Evolutionary conservation across 495 filamentous ascomycete genomes (phyloP), one percentile per base, ranked within the genome.

Genomic region (Aspergillus sclerotiicarbonarius): DNA sequence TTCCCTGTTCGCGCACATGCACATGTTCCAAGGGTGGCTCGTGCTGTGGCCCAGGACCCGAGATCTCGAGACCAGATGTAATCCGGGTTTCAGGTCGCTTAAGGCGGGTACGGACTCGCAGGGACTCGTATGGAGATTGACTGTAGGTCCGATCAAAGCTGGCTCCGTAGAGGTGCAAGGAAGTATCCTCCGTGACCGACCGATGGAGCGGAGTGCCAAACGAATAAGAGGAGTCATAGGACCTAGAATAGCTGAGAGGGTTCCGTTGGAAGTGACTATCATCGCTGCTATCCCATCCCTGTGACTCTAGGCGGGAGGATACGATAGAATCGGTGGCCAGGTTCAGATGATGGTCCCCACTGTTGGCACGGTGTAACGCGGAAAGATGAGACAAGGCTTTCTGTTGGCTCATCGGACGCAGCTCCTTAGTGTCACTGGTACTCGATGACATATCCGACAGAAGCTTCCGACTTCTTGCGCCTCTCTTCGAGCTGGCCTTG

Each of bases 91-190:
- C 58, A 6, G 62, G 32, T 16, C 53, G 50, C 41, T 55, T 35
- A 21, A 50, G 50, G 20, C 33, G 53, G 21, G 32, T 18, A 15
- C 53, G 62, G 20, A 60, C 7, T 15, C 48, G 52, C 21, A 62
- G 44, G 3, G 61, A 51, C 37, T 61, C 58, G 35, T 67, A 67
- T 20, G 64, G 64, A 19, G 64, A 67, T 15, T 57, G 56, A 37
- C 62, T 47, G 6, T 60, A 46, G 15, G 61, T 56, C 12, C 51
- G 61, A 48, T 67, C 64, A 20, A 63, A 67, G 43, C 53, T 61
- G 19, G 53, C 58, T 8, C 58, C 44, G 20, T 67, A 67, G 39
- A 63, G 35, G 18, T 57, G 56, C 9, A 67, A 37, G 7, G 64
- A 58, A n/a, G 37, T 41, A n/a, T 41, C 37, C 37, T 41, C 37